phyloP scores from a whole-genome alignment of 2,329 filamentous ascomycete genomes.

The Aspergillus neoniger region DNA sequence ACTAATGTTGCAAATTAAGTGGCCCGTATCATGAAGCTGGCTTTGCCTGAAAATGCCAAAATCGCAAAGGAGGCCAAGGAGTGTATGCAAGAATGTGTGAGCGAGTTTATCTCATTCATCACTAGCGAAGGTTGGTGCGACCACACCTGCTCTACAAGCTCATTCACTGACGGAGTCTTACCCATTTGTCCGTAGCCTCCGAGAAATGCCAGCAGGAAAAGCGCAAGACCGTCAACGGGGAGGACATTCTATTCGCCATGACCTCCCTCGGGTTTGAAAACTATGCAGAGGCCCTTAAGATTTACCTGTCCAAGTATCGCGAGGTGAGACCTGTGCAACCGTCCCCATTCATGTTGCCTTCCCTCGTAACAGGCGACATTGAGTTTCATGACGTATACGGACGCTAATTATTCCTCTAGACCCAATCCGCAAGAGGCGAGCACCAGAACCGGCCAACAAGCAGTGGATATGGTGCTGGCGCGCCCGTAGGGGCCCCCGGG shows the following conservation, averaged over 20 bases:
- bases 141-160: background rate
- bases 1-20: slow-evolving; percentile 74
- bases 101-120: slow-evolving; percentile 99
- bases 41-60: slow-evolving; percentile 95
- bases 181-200: slow-evolving; percentile 60
- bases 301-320: slow-evolving; percentile 95
- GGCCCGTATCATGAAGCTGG: slow-evolving; percentile 98
- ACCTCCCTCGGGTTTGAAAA: slow-evolving; percentile 98
- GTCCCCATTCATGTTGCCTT: slow-evolving; percentile 4
- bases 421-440: slow-evolving; percentile 73
- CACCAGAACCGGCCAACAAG: slow-evolving; percentile 61
- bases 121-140: slow-evolving; percentile 85
- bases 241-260: slow-evolving; percentile 99
- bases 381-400: slow-evolving; percentile 1
- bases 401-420: slow-evolving; percentile 57
- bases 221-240: slow-evolving; percentile 97
- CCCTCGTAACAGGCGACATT: slow-evolving; percentile 33
- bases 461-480: slow-evolving; percentile 48
- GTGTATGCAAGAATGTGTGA: slow-evolving; percentile 99
- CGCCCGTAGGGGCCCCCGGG: slow-evolving; percentile 39
- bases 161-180: background rate
- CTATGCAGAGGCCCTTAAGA: slow-evolving; percentile 96
- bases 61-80: slow-evolving; percentile 99
- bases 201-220: slow-evolving; percentile 99
- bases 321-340: slow-evolving; percentile 70